phyloP scores from a whole-genome alignment of 805 yeast genomes.

The Wickerhamomyces silvicola region DNA sequence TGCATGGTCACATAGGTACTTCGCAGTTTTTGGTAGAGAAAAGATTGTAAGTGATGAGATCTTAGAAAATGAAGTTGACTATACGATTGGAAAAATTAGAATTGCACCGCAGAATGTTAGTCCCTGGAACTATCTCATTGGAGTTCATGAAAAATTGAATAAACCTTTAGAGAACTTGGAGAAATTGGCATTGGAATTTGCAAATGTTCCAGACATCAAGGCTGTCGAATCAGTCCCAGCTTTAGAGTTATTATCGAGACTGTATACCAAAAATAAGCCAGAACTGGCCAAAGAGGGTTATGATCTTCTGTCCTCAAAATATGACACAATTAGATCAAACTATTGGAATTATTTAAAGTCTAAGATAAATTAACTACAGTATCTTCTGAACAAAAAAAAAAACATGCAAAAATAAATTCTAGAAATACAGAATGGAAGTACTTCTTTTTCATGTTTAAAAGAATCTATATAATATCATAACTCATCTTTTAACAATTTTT shows the following conservation, averaged over 20 bases:
- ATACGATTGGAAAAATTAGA: constrained; percentile 40
- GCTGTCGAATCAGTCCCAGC: constrained; percentile 48
- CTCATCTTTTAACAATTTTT: constrained; percentile 17
- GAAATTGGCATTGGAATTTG: constrained; percentile 39
- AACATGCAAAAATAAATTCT: background rate
- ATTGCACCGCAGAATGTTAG: constrained; percentile 76
- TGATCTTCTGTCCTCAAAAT: constrained; percentile 40
- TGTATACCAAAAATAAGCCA: constrained; percentile 28
- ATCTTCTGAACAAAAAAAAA: background rate
- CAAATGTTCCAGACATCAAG: constrained; percentile 21
- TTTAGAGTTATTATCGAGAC: constrained; percentile 51
- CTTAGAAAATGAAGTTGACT: constrained; percentile 46
- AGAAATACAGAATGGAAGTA: background rate
- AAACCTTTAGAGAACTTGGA: constrained; percentile 33
- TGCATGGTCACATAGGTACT: constrained; percentile 87
- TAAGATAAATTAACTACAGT: background rate
- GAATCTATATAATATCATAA: no score
- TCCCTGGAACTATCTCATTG: constrained; percentile 77
- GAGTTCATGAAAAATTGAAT: constrained; percentile 35
- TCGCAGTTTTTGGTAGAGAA: constrained; percentile 32
- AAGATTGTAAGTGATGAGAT: constrained; percentile 10
- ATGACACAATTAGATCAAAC: constrained; percentile 56
- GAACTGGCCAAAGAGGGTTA: constrained; percentile 39
- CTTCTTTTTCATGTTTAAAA: background rate
- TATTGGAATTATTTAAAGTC: constrained; percentile 51